These are phyloP conservation scores for Thinopyrum elongatum DNA, from an alignment of 176 grass and related monocot genomes.

Conservation along the genomic window DNA sequence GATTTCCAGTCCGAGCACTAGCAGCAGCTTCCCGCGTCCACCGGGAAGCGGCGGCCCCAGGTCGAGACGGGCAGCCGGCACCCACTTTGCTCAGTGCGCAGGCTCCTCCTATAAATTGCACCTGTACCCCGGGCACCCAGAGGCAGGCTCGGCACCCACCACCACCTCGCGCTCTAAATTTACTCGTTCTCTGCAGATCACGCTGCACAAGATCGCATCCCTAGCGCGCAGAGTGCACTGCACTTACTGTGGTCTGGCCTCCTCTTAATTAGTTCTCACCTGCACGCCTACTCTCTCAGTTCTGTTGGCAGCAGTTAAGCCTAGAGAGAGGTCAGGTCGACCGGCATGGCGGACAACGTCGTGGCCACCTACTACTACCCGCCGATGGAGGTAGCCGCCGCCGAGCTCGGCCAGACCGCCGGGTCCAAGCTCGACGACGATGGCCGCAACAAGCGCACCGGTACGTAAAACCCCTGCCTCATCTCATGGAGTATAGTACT, in stretches of 20 bases:
- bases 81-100: neutral
- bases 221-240: neutral
- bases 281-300: neutral
- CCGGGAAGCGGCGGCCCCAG: too few relatives aligned
- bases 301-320: neutral
- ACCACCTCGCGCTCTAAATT: neutral
- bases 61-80: too few relatives aligned
- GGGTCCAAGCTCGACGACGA: conserved; percentile 63
- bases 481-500: too few relatives aligned
- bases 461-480: too few relatives aligned
- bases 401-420: conserved; percentile 46
- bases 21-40: too few relatives aligned
- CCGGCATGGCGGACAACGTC: conserved; percentile 49
- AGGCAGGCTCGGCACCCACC: neutral
- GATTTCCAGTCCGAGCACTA: too few relatives aligned
- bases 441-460: conserved; percentile 56
- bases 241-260: neutral
- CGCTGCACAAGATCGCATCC: too few relatives aligned
- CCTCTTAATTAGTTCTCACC: neutral
- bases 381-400: conserved; percentile 38
- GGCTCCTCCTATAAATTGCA: conserved; percentile 24
- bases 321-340: neutral
- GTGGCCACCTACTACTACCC: conserved; percentile 56
- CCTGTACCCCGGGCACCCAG: neutral
- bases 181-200: neutral